These are phyloP conservation scores for Boletus sp. DNA, from an alignment of 768 basidiomycete species.

Conservation along the genomic window DNA sequence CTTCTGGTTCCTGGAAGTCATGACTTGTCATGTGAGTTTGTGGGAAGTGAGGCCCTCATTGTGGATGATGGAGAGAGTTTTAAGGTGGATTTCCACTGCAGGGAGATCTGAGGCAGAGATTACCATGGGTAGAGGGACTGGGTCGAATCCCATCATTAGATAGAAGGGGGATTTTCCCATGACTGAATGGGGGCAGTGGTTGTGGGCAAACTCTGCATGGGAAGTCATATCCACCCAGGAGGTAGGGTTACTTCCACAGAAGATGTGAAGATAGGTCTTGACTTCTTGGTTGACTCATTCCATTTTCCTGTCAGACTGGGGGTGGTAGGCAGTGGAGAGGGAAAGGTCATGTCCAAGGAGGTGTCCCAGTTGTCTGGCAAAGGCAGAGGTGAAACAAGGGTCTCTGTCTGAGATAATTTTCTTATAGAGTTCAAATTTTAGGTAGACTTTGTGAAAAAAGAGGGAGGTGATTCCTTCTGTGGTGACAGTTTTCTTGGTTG, in stretches of 20 bases:
- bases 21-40: no score
- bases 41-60: no score
- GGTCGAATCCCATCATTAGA: background rate
- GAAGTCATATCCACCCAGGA: background rate
- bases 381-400: background rate
- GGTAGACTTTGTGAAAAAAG: background rate
- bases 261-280: no score
- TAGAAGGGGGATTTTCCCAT: background rate
- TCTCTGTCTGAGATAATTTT: background rate
- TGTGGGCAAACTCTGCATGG: slow-evolving; percentile 12
- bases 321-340: no score
- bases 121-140: no score
- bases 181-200: background rate
- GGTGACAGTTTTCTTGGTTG: background rate
- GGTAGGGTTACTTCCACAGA: no score
- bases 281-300: no score
- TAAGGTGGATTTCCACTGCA: background rate
- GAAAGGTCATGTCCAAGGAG: no score
- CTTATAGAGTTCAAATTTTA: background rate
- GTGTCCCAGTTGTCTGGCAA: background rate
- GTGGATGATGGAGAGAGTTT: background rate
- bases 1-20: no score
- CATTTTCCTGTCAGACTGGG: no score
- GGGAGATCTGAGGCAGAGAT: no score
- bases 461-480: background rate